A percentile compares a stretch with the other conserved stretches of the same genome.
phyloP scores from a whole-genome alignment of 441 rosid species.

The Macaranga tanarius region DNA sequence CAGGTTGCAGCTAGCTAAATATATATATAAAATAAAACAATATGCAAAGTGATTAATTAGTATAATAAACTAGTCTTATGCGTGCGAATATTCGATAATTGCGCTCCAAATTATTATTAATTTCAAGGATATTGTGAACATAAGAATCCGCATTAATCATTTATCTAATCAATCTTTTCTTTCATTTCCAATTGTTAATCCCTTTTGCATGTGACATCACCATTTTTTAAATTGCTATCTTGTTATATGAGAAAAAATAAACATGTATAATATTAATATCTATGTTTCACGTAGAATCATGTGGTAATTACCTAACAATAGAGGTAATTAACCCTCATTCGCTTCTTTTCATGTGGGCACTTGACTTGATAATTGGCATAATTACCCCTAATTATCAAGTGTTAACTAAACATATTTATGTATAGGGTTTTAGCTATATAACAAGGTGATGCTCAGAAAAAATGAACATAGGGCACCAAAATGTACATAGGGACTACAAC shows the following conservation, averaged over 20 bases:
- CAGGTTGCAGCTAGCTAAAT: slow-evolving; percentile 18
- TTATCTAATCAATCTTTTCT: slow-evolving; percentile 37
- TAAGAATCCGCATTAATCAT: slow-evolving; percentile 40
- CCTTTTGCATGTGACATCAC: slow-evolving; percentile 43
- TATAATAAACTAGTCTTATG: slow-evolving; percentile 35
- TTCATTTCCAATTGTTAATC: slow-evolving; percentile 19
- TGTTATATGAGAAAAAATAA: slow-evolving; percentile 10
- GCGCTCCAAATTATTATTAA: slow-evolving; percentile 21
- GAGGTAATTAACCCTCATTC: background rate
- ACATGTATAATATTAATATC: too few species aligned
- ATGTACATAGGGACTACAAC: background rate
- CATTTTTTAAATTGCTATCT: slow-evolving; percentile 12
- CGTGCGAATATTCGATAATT: slow-evolving; percentile 60
- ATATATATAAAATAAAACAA: slow-evolving; percentile 24
- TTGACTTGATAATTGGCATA: background rate
- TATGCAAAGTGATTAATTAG: slow-evolving; percentile 6
- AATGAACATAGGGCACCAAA: background rate
- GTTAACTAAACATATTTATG: too few species aligned
- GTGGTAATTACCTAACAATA: slow-evolving; percentile 22
- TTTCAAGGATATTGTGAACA: slow-evolving; percentile 27
- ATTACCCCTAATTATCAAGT: background rate
- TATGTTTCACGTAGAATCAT: slow-evolving; percentile 24
- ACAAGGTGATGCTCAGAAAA: background rate
- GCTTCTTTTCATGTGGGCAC: background rate
- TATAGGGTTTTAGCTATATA: too few species aligned